Evolutionary conservation across 78 protist genomes (phyloP).

Genomic region (Pelomyxa schiedti): DNA sequence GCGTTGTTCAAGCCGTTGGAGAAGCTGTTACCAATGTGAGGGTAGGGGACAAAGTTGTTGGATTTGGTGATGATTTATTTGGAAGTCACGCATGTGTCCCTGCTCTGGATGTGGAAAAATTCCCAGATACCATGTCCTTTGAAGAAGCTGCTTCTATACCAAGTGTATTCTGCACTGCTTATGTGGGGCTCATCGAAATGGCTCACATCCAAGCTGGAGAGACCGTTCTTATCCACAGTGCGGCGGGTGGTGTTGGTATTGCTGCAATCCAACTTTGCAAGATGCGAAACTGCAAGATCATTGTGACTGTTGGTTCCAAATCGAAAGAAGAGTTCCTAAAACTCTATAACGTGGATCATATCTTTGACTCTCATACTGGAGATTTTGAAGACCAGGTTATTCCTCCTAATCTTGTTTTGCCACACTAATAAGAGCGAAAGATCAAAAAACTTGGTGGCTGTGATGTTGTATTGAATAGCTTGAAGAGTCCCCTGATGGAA

Average conservation of each 20-base stretch:
- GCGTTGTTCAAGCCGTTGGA: constrained; percentile 23
- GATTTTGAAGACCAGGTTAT: too few relatives aligned
- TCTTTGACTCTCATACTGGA: constrained; percentile 16
- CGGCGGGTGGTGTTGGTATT: constrained; percentile 25
- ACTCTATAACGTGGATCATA: background rate
- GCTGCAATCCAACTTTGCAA: background rate
- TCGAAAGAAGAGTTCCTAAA: constrained; percentile 10
- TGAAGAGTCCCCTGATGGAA: too few relatives aligned
- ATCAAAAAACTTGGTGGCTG: too few relatives aligned
- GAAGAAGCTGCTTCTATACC: constrained; percentile 17
- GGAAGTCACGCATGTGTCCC: background rate
- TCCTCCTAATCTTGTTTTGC: too few relatives aligned
- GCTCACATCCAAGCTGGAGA: background rate
- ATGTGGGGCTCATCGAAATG: background rate
- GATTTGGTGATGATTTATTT: background rate
- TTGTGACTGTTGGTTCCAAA: too few relatives aligned
- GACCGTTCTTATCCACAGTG: constrained; percentile 19
- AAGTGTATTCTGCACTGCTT: background rate
- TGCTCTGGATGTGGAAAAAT: background rate
- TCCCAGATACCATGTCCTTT: background rate
- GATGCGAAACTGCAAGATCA: too few relatives aligned
- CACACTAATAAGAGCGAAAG: too few relatives aligned
- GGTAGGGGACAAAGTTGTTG: constrained; percentile 31
- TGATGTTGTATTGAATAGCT: too few relatives aligned
- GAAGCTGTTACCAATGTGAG: background rate